Evolutionary conservation across 441 rosid species (phyloP).

Genomic region (Hura crepitans): DNA sequence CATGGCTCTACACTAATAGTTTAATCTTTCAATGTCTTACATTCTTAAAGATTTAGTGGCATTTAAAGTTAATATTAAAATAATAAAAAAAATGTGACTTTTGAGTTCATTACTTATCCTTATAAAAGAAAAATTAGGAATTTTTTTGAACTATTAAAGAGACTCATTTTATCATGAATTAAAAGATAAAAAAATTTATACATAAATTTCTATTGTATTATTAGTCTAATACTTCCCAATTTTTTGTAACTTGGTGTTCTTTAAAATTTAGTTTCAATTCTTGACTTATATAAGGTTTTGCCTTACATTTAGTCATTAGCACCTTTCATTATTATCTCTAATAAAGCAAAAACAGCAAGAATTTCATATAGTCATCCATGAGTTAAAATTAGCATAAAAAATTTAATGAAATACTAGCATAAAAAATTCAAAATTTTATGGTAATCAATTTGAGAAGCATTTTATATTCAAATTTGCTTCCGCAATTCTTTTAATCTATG

Average conservation of each 20-base stretch:
- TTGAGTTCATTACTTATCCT: background rate
- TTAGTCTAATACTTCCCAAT: background rate
- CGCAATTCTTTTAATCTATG: constrained; percentile 76
- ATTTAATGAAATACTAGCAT: constrained; percentile 1
- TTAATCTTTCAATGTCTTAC: background rate
- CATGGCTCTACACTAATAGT: background rate
- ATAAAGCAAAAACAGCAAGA: background rate
- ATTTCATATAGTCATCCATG: background rate
- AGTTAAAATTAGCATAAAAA: background rate
- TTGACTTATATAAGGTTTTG: background rate
- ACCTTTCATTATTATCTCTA: background rate
- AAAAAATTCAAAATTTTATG: background rate
- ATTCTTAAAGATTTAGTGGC: background rate
- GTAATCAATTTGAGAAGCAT: constrained; percentile 11
- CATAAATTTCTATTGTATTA: background rate
- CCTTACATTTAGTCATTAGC: background rate
- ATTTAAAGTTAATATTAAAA: background rate
- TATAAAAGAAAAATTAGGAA: background rate
- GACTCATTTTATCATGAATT: background rate
- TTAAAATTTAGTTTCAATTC: background rate
- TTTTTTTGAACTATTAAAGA: background rate
- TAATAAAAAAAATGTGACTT: background rate
- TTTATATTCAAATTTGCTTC: constrained; percentile 93
- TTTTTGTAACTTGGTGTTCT: background rate
- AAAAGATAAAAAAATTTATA: background rate